phyloP scores from a whole-genome alignment of 345 rosid genomes.

The Boechera divaricarpa region DNA sequence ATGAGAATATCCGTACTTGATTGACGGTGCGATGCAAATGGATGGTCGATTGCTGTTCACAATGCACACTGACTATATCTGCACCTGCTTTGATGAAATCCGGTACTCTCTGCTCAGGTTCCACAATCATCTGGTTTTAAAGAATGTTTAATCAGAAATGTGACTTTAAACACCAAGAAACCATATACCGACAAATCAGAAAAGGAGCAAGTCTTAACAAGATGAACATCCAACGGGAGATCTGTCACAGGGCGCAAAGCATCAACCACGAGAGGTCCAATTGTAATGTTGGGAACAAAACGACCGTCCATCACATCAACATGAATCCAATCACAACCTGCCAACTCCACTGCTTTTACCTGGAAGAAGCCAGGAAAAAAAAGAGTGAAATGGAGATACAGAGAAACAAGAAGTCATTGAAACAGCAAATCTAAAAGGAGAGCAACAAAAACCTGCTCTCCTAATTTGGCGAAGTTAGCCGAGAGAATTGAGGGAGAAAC shows the following conservation, averaged over 20 bases:
- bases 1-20: constrained; percentile 54
- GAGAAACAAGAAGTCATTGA: neutral
- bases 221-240: constrained; percentile 97
- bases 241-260: constrained; percentile 94
- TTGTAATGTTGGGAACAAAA: constrained; percentile 97
- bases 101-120: constrained; percentile 90
- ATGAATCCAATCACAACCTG: constrained; percentile 99
- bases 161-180: constrained; percentile 21
- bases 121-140: constrained; percentile 85
- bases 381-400: neutral
- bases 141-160: constrained; percentile 25
- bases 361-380: constrained; percentile 27
- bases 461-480: constrained; percentile 87
- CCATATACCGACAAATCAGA: constrained; percentile 12
- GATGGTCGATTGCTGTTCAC: constrained; percentile 93
- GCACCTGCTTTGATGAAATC: constrained; percentile 99
- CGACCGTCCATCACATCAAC: constrained; percentile 99
- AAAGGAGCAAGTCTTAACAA: constrained; percentile 54
- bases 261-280: constrained; percentile 95
- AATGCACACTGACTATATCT: constrained; percentile 94
- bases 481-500: constrained; percentile 97
- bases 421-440: neutral
- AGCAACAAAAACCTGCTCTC: constrained; percentile 72
- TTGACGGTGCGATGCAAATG: constrained; percentile 92
- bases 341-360: constrained; percentile 95